Conservation (phyloP, 2,329 filamentous ascomycete genomes). For the Apiospora sp. region DNA sequence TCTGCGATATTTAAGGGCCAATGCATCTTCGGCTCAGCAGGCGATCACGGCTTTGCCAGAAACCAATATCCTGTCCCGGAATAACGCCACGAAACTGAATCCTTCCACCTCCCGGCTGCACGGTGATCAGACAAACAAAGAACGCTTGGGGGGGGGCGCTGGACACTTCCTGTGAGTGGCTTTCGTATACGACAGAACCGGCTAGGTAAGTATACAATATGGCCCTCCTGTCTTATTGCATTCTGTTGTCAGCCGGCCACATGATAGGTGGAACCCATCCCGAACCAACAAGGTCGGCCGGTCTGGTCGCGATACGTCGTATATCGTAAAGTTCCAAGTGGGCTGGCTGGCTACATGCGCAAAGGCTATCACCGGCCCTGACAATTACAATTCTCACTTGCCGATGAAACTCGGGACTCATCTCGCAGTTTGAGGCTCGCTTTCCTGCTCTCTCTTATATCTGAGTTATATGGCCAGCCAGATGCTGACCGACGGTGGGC, state of each 20-base stretch:
- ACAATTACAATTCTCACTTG: neutral
- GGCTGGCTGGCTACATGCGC: neutral
- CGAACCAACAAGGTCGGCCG: neutral
- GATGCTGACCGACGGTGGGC: neutral
- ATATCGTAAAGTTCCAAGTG: neutral
- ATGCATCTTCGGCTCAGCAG: slow-evolving; percentile 18
- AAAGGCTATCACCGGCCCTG: neutral
- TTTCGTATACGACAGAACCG: neutral
- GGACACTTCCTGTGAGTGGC: neutral
- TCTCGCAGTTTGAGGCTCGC: neutral
- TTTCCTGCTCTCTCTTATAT: neutral
- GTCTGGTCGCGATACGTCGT: slow-evolving; percentile 14
- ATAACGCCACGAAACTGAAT: slow-evolving; percentile 12
- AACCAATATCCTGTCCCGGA: slow-evolving; percentile 4
- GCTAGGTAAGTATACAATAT: neutral
- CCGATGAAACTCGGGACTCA: neutral
- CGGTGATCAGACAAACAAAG: neutral
- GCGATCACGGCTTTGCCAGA: slow-evolving; percentile 6
- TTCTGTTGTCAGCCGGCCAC: neutral
- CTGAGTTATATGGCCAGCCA: neutral
- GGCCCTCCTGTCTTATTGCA: neutral
- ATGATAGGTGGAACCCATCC: slow-evolving; percentile 2
- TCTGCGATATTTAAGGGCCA: slow-evolving; percentile 9
- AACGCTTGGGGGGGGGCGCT: slow-evolving; percentile 6
- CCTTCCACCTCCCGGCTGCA: neutral